Evolutionary conservation across 1,284 basidiomycete species (phyloP), one percentile per base, ranked within the genome.

Genomic region (Naganishia sp.): DNA sequence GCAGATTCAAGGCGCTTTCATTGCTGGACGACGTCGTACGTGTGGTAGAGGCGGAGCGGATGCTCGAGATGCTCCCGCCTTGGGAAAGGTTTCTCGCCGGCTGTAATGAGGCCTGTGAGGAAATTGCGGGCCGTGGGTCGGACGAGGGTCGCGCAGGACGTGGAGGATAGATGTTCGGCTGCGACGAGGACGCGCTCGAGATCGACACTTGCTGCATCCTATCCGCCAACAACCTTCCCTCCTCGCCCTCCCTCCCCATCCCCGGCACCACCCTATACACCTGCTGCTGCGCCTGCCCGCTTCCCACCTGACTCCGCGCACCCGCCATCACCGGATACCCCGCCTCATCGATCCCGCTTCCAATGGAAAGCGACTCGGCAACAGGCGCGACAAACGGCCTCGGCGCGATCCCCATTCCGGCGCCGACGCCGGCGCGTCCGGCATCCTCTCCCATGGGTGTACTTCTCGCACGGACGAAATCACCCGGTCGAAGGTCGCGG

Each of bases 321-420:
- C 61, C 39, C n/a, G 55, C 32, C 17, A 56, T 56, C 21, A 58
- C 46, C 50, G 64, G 64, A 52, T 65, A 61, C 31, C 54, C 54
- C 6, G 47, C 54, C 28, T 51, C 54, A 45, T 58, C 49, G 15
- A 58, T 50, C 18, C 41, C 55, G 17, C 39, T 35, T 11, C 53
- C 63, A 9, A 56, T 32, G 9, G 53, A 56, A 21, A 35, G 21
- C 39, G 45, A 13, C 32, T 28, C 35, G 15, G 51, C 53, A 35
- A n/a, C 25, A 17, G 50, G 57, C 15, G 42, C 32, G 17, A 46
- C 45, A 23, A 52, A 23, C 25, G 58, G 65, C 21, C 65, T 42
- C 35, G 57, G 51, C 18, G 45, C 50, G 23, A 62, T 53, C 6
- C 47, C 54, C 23, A 25, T 57, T 21, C 49, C 49, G 1, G 43